Percentiles rank a stretch among this genome's conserved stretches.
These are phyloP conservation scores for Aspergillus awamori DNA, from an alignment of 2,329 filamentous ascomycete species.

Conservation along the genomic window DNA sequence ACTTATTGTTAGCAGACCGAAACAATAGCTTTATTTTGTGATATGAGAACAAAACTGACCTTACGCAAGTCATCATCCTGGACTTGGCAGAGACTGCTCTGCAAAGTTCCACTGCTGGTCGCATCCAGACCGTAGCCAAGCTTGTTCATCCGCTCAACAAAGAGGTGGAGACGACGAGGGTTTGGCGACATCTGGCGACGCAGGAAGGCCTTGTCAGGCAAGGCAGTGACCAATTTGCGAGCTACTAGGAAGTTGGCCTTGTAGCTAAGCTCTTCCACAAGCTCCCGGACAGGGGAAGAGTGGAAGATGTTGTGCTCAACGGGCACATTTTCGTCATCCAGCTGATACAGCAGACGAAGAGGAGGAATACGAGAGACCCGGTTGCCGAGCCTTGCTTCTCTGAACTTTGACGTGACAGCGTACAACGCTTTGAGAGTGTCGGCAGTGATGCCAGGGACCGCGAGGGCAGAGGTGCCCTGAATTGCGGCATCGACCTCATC, in stretches of 20 bases:
- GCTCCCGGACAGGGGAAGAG: constrained; percentile 82
- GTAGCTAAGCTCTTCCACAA: constrained; percentile 93
- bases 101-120: constrained; percentile 83
- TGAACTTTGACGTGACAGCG: constrained; percentile 84
- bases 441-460: constrained; percentile 66
- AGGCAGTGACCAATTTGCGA: constrained; percentile 73
- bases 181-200: constrained; percentile 85
- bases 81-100: constrained; percentile 93
- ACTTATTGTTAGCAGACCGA: not conserved
- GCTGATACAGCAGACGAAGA: constrained; percentile 84
- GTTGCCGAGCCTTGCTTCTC: constrained; percentile 80
- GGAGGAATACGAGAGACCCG: constrained; percentile 78
- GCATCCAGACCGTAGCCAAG: constrained; percentile 89
- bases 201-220: constrained; percentile 91
- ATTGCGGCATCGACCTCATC: constrained; percentile 84
- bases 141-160: constrained; percentile 89
- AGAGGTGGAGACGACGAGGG: constrained; percentile 82
- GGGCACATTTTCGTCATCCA: constrained; percentile 97
- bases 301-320: constrained; percentile 97
- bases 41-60: constrained; percentile 39
- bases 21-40: not conserved
- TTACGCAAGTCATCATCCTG: constrained; percentile 87
- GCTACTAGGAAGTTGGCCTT: constrained; percentile 90
- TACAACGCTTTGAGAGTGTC: constrained; percentile 82
- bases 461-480: constrained; percentile 62